A percentile compares a stretch with the other conserved stretches of the same genome.
Conservation (phyloP, 768 basidiomycete species). For the Termitomyces sp. region DNA sequence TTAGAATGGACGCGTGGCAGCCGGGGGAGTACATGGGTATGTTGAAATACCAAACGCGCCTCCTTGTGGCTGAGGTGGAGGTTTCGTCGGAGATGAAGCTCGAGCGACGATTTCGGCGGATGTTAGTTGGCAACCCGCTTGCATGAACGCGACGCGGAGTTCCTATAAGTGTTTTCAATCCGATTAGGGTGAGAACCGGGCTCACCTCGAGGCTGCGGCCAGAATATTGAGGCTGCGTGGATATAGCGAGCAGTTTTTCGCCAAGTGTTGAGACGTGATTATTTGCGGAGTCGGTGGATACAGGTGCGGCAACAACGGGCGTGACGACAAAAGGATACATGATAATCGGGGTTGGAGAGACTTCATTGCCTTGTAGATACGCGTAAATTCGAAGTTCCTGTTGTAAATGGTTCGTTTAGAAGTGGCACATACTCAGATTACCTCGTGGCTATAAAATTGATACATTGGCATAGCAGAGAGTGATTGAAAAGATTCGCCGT, state of each 20-base stretch:
- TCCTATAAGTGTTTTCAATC: conserved; percentile 30
- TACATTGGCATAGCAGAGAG: conserved; percentile 36
- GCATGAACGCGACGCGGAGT: conserved; percentile 43
- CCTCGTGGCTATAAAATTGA: conserved; percentile 37
- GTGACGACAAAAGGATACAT: conserved; percentile 22
- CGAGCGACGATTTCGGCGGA: conserved; percentile 31
- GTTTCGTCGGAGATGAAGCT: neutral
- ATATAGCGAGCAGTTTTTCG: conserved; percentile 35
- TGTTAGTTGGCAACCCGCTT: conserved; percentile 40
- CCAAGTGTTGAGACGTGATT: conserved; percentile 14
- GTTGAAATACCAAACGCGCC: neutral
- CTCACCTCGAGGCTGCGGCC: conserved; percentile 49
- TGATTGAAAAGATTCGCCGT: conserved; percentile 28
- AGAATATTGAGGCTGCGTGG: conserved; percentile 30
- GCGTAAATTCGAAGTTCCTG: conserved; percentile 44
- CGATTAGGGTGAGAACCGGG: neutral
- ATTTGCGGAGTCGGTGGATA: neutral
- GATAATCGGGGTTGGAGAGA: conserved; percentile 22
- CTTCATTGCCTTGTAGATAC: conserved; percentile 34
- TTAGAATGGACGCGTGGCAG: neutral
- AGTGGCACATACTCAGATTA: conserved; percentile 24
- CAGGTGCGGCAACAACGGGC: too few relatives aligned
- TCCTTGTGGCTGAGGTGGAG: too few relatives aligned
- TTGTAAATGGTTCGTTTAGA: neutral
- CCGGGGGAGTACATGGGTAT: neutral